Conservation (phyloP, 208 protist species). For the Borovskyia barvae region DNA sequence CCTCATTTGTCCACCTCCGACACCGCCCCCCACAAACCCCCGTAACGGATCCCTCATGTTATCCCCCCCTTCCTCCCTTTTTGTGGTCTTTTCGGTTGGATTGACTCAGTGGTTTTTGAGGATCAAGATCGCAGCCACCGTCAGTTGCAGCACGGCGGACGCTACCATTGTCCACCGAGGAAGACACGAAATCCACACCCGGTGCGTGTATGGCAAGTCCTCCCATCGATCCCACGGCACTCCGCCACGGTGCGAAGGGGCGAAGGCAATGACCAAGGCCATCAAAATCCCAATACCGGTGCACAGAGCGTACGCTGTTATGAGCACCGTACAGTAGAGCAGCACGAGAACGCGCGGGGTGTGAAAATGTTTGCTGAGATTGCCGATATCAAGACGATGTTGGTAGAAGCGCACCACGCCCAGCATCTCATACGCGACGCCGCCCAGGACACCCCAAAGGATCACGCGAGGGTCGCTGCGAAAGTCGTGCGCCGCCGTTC, state of each 20-base stretch:
- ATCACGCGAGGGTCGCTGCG: slow-evolving; percentile 25
- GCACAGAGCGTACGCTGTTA: slow-evolving; percentile 7
- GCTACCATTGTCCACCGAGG: slow-evolving; percentile 41
- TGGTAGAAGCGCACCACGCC: slow-evolving; percentile 14
- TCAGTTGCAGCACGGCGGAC: slow-evolving; percentile 20
- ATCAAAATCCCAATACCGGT: slow-evolving; percentile 30
- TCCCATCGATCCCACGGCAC: slow-evolving; percentile 33
- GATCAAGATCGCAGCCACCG: slow-evolving; percentile 15
- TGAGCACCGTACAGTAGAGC: slow-evolving; percentile 1
- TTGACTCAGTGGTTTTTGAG: slow-evolving; percentile 31
- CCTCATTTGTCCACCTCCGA: no score
- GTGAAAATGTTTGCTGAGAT: slow-evolving; percentile 14
- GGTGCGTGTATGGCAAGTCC: slow-evolving; percentile 21
- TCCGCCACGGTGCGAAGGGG: slow-evolving; percentile 21
- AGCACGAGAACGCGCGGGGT: background rate
- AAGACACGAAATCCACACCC: slow-evolving; percentile 33
- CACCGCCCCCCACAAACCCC: background rate
- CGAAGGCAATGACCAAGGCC: slow-evolving; percentile 32
- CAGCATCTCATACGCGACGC: slow-evolving; percentile 15
- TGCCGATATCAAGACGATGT: slow-evolving; percentile 14
- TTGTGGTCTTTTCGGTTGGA: background rate
- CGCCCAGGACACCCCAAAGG: slow-evolving; percentile 32
- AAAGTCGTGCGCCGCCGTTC: slow-evolving; percentile 1
- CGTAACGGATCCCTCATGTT: no score
- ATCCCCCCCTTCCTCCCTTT: background rate